Evolutionary conservation across 495 filamentous ascomycete genomes (phyloP).

Genomic region (Penicillium canariense): DNA sequence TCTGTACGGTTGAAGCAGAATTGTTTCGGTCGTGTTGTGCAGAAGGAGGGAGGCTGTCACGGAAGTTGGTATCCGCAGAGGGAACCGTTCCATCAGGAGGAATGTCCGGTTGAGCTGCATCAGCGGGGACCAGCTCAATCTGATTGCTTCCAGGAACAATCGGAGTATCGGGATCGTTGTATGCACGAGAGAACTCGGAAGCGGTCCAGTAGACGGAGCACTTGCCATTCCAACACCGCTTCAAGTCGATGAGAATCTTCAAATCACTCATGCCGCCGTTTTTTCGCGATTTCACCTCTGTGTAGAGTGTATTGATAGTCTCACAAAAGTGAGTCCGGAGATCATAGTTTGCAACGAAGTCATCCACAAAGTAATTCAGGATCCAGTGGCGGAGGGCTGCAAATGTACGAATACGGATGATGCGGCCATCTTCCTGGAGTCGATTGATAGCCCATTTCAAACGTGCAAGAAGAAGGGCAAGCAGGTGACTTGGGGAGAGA

Average conservation of each 20-base stretch:
- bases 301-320: conserved; percentile 73
- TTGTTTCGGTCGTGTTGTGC: conserved; percentile 42
- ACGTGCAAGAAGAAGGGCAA: conserved; percentile 78
- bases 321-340: conserved; percentile 79
- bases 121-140: conserved; percentile 14
- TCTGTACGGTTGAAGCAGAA: conserved; percentile 44
- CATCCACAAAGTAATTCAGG: conserved; percentile 94
- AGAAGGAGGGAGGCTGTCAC: conserved; percentile 22
- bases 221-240: conserved; percentile 94
- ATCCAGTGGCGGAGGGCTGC: conserved; percentile 98
- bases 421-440: conserved; percentile 78
- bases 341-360: conserved; percentile 82
- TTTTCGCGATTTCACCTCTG: conserved; percentile 54
- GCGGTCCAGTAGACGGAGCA: conserved; percentile 87
- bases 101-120: conserved; percentile 14
- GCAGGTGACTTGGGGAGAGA: conserved; percentile 68
- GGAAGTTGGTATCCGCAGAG: conserved; percentile 29
- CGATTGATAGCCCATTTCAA: conserved; percentile 83
- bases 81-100: conserved; percentile 1
- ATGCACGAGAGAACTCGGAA: conserved; percentile 53
- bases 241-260: conserved; percentile 90
- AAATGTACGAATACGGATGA: conserved; percentile 93
- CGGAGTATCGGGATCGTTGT: conserved; percentile 59
- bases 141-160: conserved; percentile 71
- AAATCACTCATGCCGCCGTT: conserved; percentile 67